Base-by-base conservation (phyloP, 768 basidiomycete species). In the Coprinopsis sp. region DNA sequence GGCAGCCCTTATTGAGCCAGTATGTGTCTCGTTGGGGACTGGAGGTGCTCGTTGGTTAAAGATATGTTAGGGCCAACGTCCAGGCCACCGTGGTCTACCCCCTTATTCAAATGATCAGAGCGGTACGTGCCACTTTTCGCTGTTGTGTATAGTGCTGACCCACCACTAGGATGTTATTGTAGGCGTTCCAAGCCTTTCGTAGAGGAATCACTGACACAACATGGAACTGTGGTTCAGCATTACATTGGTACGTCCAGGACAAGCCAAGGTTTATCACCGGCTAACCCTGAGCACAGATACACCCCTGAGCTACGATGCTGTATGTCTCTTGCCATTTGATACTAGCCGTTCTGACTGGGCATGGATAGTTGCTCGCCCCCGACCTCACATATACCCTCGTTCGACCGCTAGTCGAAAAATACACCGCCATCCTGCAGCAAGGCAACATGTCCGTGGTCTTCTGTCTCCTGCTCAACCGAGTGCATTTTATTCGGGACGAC, bases 371-470 rank as follows among this genome's bases (percentile, higher is more conserved):
- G 36, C 77, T 76, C 1, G 83, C 85, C 1, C 90, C 94, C 2
- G 94, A 97, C 61, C 76, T 93, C 28, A 91, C 87, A 1, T 96
- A 96, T 61, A 87, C 90, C 1, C 82, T 97, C 51, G 74, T 95
- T 45, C 85, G 83, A 29, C 94, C 94, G 1, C 73, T 97, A 25
- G 79, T 84, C 37, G 87, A 93, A 49, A 95, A 93, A 67, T 96
- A 96, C 64, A 68, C 77, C 24, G 72, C 73, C 8, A 67, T 92
- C 39, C 87, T 90, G 58, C 74, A 71, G 22, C 60, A 71, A 36
- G 84, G 86, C 21, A 97, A 96, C 66, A 79, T 84, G 60, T 82
- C 91, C 4, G 70, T 91, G 49, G 84, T 90, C 4, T 96, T 96
- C 59, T 91, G 91, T 56, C 77, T 92, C 49, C 81, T 96, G 3